Conservation (phyloP, 2,329 filamentous ascomycete species). For the Colletotrichum eremochloae region DNA sequence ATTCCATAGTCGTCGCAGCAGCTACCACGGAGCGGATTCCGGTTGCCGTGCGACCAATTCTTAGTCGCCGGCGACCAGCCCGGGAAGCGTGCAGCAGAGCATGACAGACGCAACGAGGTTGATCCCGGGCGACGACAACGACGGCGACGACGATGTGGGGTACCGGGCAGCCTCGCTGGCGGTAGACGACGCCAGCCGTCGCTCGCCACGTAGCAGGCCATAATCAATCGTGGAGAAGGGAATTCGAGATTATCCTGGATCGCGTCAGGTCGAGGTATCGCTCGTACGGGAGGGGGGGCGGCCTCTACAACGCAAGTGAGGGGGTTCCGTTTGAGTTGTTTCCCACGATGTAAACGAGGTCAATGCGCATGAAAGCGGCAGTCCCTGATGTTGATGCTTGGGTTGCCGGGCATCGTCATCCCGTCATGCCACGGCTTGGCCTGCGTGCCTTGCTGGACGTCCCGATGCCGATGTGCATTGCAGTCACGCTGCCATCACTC, state of each 20-base stretch:
- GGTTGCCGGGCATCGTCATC: not conserved
- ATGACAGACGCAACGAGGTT: slow-evolving; percentile 32
- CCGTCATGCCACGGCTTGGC: not conserved
- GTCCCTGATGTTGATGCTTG: not conserved
- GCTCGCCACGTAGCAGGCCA: slow-evolving; percentile 26
- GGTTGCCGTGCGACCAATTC: not conserved
- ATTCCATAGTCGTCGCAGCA: not conserved
- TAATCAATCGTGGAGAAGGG: not conserved
- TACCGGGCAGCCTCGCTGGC: slow-evolving; percentile 17
- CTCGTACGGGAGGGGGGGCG: not conserved
- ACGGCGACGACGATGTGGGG: not conserved
- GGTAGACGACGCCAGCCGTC: slow-evolving; percentile 1
- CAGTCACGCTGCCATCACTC: not conserved
- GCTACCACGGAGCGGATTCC: not conserved
- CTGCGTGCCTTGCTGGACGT: not conserved
- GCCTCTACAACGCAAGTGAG: not conserved
- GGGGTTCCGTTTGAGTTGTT: not conserved
- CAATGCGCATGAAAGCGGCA: slow-evolving; percentile 23
- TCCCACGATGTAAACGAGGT: slow-evolving; percentile 3
- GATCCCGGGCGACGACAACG: slow-evolving; percentile 1
- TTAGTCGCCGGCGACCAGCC: not conserved
- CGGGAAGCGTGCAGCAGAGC: not conserved
- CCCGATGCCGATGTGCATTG: not conserved
- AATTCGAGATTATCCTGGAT: slow-evolving; percentile 14
- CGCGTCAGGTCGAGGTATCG: not conserved